Evolutionary conservation across 345 rosid genomes (phyloP).

Genomic region (Bretschneidera sinensis): DNA sequence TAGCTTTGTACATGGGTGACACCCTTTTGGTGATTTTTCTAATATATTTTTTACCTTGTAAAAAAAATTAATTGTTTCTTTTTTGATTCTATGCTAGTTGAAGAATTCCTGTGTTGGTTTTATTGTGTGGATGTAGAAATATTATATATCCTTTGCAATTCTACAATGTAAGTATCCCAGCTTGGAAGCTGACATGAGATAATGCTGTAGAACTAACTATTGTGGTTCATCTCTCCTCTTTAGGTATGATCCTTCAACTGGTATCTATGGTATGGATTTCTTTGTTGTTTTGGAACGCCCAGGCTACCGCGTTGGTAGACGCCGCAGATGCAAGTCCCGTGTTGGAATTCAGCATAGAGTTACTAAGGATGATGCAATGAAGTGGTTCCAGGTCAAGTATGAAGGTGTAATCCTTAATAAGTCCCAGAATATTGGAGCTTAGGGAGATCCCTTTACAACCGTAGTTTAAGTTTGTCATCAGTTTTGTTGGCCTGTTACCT

Average conservation of each 20-base stretch:
- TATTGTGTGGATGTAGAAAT: neutral
- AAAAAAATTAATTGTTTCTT: no score
- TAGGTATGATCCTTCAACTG: conserved; percentile 79
- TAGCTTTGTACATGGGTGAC: no score
- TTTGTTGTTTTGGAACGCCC: conserved; percentile 71
- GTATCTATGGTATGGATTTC: conserved; percentile 77
- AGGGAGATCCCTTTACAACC: conserved; percentile 3
- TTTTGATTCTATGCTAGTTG: no score
- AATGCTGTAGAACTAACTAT: neutral
- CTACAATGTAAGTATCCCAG: no score
- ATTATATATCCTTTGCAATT: no score
- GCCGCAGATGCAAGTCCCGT: conserved; percentile 74
- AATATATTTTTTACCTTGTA: no score
- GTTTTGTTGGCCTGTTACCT: neutral
- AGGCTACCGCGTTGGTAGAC: conserved; percentile 84
- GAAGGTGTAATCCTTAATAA: conserved; percentile 90
- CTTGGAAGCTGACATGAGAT: neutral
- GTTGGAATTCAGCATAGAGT: conserved; percentile 89
- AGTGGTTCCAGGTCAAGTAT: conserved; percentile 90
- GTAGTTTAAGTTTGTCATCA: conserved; percentile 12
- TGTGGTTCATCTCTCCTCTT: neutral
- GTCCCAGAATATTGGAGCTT: conserved; percentile 43
- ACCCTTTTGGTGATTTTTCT: no score
- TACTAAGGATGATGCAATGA: conserved; percentile 91
- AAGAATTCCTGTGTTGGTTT: neutral